phyloP scores from a whole-genome alignment of 345 rosid species.

The Hibiscus trionum region DNA sequence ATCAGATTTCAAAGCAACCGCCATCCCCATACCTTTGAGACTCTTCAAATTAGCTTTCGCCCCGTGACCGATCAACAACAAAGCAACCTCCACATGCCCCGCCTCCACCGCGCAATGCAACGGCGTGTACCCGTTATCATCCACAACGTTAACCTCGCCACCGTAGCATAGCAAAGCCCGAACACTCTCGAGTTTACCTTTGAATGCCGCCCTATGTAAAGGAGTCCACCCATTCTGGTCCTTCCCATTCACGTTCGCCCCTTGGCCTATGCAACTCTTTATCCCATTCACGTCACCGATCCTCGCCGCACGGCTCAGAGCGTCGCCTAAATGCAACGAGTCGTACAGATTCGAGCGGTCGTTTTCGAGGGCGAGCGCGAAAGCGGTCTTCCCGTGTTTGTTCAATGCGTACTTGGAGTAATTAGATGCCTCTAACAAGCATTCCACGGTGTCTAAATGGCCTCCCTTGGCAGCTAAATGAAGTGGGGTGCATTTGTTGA shows the following conservation, averaged over 20 bases:
- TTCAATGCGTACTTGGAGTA: conserved; percentile 29
- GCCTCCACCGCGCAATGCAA: conserved; percentile 57
- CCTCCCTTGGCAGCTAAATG: conserved; percentile 54
- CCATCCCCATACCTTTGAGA: conserved; percentile 9
- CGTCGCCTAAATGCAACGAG: conserved; percentile 35
- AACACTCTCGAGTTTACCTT: conserved; percentile 45
- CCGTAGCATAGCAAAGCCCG: conserved; percentile 39
- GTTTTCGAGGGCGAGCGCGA: conserved; percentile 39
- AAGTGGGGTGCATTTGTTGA: conserved; percentile 40
- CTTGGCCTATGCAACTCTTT: conserved; percentile 41
- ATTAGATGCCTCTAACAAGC: conserved; percentile 26
- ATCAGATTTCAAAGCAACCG: conserved; percentile 16
- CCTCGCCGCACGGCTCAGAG: conserved; percentile 42
- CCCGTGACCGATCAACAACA: conserved; percentile 41
- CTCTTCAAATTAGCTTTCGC: conserved; percentile 34
- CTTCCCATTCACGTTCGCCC: conserved; percentile 43
- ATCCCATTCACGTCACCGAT: conserved; percentile 35
- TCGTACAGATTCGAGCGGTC: conserved; percentile 35
- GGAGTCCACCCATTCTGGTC: conserved; percentile 75
- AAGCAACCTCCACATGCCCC: conserved; percentile 45
- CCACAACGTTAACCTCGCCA: conserved; percentile 36
- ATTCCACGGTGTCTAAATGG: conserved; percentile 27
- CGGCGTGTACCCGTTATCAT: conserved; percentile 48
- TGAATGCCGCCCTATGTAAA: conserved; percentile 63
- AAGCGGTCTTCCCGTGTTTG: conserved; percentile 44